Evolutionary conservation across 257 asterid genomes (phyloP), one percentile per base, ranked within the genome.

Genomic region (Lavandula angustifolia): DNA sequence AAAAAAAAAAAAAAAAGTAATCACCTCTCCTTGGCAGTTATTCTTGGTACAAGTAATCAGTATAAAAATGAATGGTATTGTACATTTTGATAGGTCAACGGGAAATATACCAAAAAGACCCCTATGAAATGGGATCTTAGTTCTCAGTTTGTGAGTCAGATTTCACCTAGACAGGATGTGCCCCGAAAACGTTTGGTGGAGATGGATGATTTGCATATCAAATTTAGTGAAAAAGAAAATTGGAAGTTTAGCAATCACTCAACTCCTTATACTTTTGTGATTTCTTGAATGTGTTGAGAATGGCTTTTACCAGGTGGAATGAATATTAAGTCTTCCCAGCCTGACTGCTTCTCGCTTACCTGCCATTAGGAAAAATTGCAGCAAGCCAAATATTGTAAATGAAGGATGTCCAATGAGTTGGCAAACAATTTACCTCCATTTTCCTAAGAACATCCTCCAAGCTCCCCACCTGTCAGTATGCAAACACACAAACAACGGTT

Each of bases 311-410:
- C 94, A 1, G 96, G 96, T 48, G 97, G 97, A 70, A 87, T 78
- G 75, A 92, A 90, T 53, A 92, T 84, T 42, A 92, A 81, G 75
- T 92, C 99, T 50, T 90, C 97, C 99, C 97, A 92, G 60, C 92
- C 96, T 0, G 94, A 81, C 72, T 85, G 83, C 80, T 73, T 85
- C 62, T 75, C 85, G 29, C 78, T 89, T 65, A 74, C 75, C 97
- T 90, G 91, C 75, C 55, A 72, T 54, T 48, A 37, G 32, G 55
- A 62, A 33, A 62, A 59, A 8, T 51, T 51, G 65, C 22, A 68
- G 54, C 40, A 52, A 52, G 7, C 4, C 22, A 1, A 17, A 51
- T 4, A 71, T 8, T 12, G 37, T 17, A 42, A 14, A 4, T 42
- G 48, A 42, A 42, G 62, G 42, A 22, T 37, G 54, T 46, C 8